Evolutionary conservation across 768 basidiomycete species (phyloP).

Genomic region (Suillus tomentosus): DNA sequence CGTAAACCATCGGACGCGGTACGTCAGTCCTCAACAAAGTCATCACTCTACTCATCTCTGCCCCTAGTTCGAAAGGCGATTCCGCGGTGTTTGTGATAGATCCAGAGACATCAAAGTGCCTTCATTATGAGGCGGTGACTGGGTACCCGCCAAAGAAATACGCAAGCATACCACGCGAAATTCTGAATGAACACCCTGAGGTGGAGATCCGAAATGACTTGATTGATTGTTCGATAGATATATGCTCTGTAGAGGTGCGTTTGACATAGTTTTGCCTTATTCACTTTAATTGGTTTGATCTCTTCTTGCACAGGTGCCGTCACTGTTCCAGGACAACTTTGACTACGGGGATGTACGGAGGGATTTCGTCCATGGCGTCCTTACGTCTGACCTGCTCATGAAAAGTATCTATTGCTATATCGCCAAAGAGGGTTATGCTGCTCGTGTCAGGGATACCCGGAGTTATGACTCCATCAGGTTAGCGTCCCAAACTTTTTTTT

Average conservation of each 20-base stretch:
- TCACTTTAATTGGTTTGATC: conserved; percentile 5
- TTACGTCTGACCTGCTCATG: conserved; percentile 92
- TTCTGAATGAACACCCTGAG: conserved; percentile 71
- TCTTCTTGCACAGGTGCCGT: conserved; percentile 69
- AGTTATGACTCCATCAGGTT: conserved; percentile 91
- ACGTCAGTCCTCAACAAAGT: conserved; percentile 22
- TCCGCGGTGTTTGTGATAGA: conserved; percentile 81
- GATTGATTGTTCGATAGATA: conserved; percentile 86
- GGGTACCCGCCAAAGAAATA: conserved; percentile 66
- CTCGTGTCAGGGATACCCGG: conserved; percentile 89
- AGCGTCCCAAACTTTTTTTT: conserved; percentile 8
- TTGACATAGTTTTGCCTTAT: not conserved
- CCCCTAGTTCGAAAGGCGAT: conserved; percentile 64
- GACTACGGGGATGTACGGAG: conserved; percentile 91
- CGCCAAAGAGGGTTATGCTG: conserved; percentile 87
- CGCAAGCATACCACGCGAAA: conserved; percentile 75
- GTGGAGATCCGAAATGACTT: conserved; percentile 87
- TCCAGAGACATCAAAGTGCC: conserved; percentile 71
- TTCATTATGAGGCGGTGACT: conserved; percentile 80
- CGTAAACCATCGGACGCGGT: conserved; percentile 73
- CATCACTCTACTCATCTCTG: not conserved
- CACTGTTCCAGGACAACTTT: conserved; percentile 97
- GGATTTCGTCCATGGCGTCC: conserved; percentile 92
- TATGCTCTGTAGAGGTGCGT: conserved; percentile 89
- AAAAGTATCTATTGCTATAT: conserved; percentile 93